Percentiles rank a stretch among this genome's conserved stretches.
phyloP scores from a whole-genome alignment of 140 eudicot genomes.

The Stevia rebaudiana region DNA sequence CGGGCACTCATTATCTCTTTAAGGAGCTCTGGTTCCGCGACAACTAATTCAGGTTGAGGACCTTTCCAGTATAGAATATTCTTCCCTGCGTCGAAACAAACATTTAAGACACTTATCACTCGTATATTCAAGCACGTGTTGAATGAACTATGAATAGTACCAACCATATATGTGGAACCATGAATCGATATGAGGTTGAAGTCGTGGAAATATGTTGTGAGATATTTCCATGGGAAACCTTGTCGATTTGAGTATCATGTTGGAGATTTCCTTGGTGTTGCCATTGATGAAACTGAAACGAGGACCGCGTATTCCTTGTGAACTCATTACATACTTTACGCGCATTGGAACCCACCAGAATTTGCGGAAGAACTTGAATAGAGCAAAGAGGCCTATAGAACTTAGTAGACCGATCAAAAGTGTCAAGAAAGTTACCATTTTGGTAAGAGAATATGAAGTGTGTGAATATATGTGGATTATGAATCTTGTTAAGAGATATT shows the following conservation, averaged over 20 bases:
- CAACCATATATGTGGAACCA: constrained; percentile 50
- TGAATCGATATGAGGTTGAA: constrained; percentile 52
- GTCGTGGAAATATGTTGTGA: constrained; percentile 32
- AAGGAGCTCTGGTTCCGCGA: constrained; percentile 35
- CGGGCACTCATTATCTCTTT: constrained; percentile 35
- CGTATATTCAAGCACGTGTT: background rate
- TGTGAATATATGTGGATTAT: background rate
- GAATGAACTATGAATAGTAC: background rate
- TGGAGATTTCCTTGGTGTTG: constrained; percentile 31
- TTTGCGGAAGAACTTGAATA: constrained; percentile 28
- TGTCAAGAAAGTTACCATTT: background rate
- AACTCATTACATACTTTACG: constrained; percentile 21
- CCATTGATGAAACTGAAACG: constrained; percentile 44
- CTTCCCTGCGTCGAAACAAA: constrained; percentile 23
- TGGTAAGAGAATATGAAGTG: background rate
- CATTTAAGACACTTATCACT: background rate
- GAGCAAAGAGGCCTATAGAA: background rate
- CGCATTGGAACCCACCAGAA: constrained; percentile 46
- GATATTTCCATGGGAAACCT: constrained; percentile 33
- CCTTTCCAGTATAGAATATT: constrained; percentile 41
- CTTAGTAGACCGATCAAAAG: constrained; percentile 6
- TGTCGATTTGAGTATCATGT: constrained; percentile 24
- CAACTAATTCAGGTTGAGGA: constrained; percentile 32
- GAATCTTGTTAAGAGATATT: background rate
- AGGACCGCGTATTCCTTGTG: constrained; percentile 51